Evolutionary conservation across 2,329 filamentous ascomycete species (phyloP), one percentile per base, ranked within the genome.

Genomic region (Pseudocercospora crystallina): DNA sequence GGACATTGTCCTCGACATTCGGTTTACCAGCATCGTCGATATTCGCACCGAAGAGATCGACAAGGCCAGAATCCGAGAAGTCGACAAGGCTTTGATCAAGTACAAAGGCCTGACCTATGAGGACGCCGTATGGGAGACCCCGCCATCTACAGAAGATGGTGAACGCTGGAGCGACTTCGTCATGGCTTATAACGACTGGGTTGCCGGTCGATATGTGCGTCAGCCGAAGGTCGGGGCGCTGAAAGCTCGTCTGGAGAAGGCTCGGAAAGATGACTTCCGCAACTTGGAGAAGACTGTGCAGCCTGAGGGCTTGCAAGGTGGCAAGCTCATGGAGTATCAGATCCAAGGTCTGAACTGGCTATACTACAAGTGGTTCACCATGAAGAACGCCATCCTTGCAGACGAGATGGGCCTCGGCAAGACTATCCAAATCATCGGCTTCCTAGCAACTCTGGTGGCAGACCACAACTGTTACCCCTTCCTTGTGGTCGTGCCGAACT

Each of bases 401-500:
- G 94, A 99, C 65, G 94, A 99, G 67, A 99, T 99, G 94, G 94
- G 94, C 35, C 81, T 99, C 2, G 94, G 94, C 30, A 99, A 99
- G 74, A 99, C 94, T 0, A 89, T 99, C 30, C 94, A 99, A 67
- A 84, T 96, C 45, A 87, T 97, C 53, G 83, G 85, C 2, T 81
- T 96, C 56, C 80, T 97, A 53, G 84, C 88, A 1, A 84, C 86
- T 0, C 72, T 97, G 33, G 68, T 77, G 3, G 71, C 74, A 56
- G 73, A 77, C 31, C 79, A 82, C 63, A 76, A 81, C 65, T 94
- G 90, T 70, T 97, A 88, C 81, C 94, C 94, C 0, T 97, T 96
- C 66, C 77, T 99, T 12, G 80, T 97, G 2, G 90, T 96, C 2
- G 92, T 95, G 0, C 94, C 94, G 0, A 97, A 97, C 65, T 86